Base-by-base conservation (phyloP, 1,284 basidiomycete genomes). In the Leccinum pachyderme region DNA sequence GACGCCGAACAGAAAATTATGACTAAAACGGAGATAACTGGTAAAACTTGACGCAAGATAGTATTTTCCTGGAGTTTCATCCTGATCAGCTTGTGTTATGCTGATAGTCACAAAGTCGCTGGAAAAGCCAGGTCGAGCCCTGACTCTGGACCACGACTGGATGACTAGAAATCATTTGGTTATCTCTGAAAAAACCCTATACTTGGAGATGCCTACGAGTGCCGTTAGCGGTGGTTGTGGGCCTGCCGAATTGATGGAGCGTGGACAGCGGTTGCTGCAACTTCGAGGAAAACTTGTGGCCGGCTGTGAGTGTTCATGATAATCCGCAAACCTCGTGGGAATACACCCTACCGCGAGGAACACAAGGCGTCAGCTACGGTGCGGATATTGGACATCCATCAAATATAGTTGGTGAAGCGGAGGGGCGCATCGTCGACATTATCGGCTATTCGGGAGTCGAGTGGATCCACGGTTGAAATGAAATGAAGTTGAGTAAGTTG, bases 271-370 rank as follows among this genome's bases (percentile, higher is more conserved):
- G 39, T 44, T 37, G 46, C 39, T 33, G 22, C 48, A 53, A 18
- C 63, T 47, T 60, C 54, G 49, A 68, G 66, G 62, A 57, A 55
- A 60, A 64, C 62, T 63, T 68, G 64, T 63, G 63, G 64, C 22
- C 60, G 63, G 64, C 57, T 65, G 60, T 45, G 32, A 37, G 59
- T 18, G 12, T 48, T 54, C 37, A 55, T 52, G 61, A 46, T 37
- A 55, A 64, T 48, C 58, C 45, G 37, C 32, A 51, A 49, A 45
- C 52, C 63, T 55, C 64, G 51, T 63, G 60, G 56, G 51, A 29
- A 45, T 45, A 32, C 47, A 52, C 8, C 13, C 11, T 59, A 54
- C 55, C 41, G 44, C 44, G 35, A 46, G 37, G n/a, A 28, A n/a
- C 47, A 61, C 54, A 55, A 53, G 54, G 65, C 58, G 47, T 59